These are phyloP conservation scores for Fraxinus paxiana DNA, from an alignment of 305 asterid genomes.

Conservation along the genomic window DNA sequence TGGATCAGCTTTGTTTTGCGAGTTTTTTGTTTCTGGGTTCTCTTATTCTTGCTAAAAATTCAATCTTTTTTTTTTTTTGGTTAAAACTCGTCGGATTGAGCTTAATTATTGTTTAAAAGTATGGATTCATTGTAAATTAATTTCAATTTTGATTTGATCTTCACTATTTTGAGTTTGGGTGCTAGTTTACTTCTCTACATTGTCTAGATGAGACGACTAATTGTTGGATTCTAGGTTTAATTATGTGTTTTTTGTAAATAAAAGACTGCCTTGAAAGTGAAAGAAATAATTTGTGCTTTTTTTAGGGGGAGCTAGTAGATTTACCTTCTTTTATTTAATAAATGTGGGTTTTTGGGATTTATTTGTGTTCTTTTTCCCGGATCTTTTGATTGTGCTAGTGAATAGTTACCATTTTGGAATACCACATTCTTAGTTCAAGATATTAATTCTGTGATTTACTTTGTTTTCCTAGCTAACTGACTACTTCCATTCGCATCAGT, in stretches of 20 bases:
- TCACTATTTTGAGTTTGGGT: constrained; percentile 16
- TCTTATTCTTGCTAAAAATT: constrained; percentile 22
- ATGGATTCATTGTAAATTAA: background rate
- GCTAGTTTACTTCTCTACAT: constrained; percentile 30
- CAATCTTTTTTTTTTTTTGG: constrained; percentile 24
- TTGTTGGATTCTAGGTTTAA: constrained; percentile 41
- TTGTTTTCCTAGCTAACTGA: background rate
- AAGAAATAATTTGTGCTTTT: constrained; percentile 2
- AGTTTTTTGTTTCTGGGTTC: constrained; percentile 26
- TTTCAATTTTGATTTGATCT: constrained; percentile 25
- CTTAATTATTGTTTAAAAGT: constrained; percentile 19
- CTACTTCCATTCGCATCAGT: background rate
- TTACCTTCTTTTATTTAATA: constrained; percentile 19
- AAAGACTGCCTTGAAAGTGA: constrained; percentile 9
- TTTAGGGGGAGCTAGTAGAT: background rate
- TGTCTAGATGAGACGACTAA: constrained; percentile 25
- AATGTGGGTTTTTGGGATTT: constrained; percentile 29
- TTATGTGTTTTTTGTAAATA: constrained; percentile 17
- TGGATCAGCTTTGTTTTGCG: constrained; percentile 21
- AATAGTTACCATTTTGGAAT: background rate
- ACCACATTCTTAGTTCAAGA: background rate
- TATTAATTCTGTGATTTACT: background rate
- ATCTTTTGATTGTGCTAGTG: background rate
- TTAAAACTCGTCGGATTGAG: constrained; percentile 23
- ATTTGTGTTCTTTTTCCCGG: background rate